Base-by-base conservation (phyloP, 1,284 basidiomycete species). In the Ceratobasidium sp. region DNA sequence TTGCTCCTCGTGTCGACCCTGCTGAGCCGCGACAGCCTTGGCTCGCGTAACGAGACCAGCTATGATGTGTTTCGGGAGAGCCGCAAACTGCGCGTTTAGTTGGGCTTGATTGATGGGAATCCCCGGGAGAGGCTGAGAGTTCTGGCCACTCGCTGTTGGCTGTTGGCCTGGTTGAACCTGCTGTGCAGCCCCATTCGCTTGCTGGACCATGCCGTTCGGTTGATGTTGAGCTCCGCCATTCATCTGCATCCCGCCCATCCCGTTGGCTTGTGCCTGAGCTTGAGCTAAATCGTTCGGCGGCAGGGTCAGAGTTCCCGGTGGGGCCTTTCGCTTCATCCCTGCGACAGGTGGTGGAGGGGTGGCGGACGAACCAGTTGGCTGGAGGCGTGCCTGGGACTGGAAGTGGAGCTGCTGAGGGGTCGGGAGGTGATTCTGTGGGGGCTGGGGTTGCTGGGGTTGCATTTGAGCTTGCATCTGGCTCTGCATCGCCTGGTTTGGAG, bases 321-420 rank as follows among this genome's bases (percentile, higher is more conserved):
- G 67, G 14, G 57, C 57, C 39, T 71, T 71, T 23, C 67, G 67
- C 34, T 71, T 71, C 28, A 71, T 52, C 23, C 67, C 67, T 6
- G 45, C 55, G 30, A 71, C 67, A 12, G 45, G 67, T 32, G 52
- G 52, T 9, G 65, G 65, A 30, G 67, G 55, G 16, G 64, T 67
- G 61, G 65, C 34, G n/a, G 65, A 55, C 12, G 55, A 59, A 3
- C 67, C 67, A 21, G 55, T 52, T 21, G 53, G 5, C 45, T 71
- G 61, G 26, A 36, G 21, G 14, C 34, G 61, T 16, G 28, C 16
- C n/a, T 58, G 55, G 4, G 67, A 58, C 39, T 71, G 67, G 45
- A 59, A 36, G 32, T 71, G 55, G 18, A 69, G 53, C 28, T 69
- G 65, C 23, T 69, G 65, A 21, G 65, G 65, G 14, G 65, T 69